Base-by-base conservation (phyloP, 192 early-diverging fungal species). In the Linnemannia elongata region DNA sequence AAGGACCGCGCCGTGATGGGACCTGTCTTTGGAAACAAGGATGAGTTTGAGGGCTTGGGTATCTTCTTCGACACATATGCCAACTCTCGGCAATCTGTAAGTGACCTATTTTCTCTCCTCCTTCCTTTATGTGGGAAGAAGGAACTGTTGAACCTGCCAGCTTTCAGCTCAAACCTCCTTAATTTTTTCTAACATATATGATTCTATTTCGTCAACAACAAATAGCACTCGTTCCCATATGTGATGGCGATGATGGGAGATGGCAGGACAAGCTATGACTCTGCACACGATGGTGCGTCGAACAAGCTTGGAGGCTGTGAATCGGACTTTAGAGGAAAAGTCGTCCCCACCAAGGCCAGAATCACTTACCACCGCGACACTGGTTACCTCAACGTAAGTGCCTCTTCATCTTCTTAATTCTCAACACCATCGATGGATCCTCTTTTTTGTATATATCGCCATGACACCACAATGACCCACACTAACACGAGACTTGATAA, bases 11-110 rank as follows among this genome's bases (percentile, higher is more conserved):
- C 86, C 22, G 82, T 80, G 7, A 68, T 86, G 55, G 98, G 98
- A 1, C 94, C 96, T 41, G 97, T 98, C 60, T 98, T 98, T 94
- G 98, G 98, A 18, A 94, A 90, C 84, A 82, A 90, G 41, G 97
- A 98, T 86, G 87, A 94, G 69, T 99, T 99, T 88, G 93, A 93
- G 44, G 99, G 99, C 0, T 89, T 99, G 38, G 99, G 98, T 33
- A 88, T 99, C 75, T 97, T 99, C 82, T 98, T 99, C 84, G 99
- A 99, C 90, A 99, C 97, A 12, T 99, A 98, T 83, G 91, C 96
- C 60, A 99, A 99, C 85, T 90, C 94, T 75, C 87, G 94, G 76
- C 84, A 88, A 38, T 74, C 85, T 49, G 91, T 92, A 89, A 85
- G 82, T 44, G 78, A 72, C 15, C 0, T 39, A 3, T 39, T 39